Percentiles rank a stretch among this genome's conserved stretches.
Conservation (phyloP, 805 yeast species). For the Wickerhamomyces rabaulensis region DNA sequence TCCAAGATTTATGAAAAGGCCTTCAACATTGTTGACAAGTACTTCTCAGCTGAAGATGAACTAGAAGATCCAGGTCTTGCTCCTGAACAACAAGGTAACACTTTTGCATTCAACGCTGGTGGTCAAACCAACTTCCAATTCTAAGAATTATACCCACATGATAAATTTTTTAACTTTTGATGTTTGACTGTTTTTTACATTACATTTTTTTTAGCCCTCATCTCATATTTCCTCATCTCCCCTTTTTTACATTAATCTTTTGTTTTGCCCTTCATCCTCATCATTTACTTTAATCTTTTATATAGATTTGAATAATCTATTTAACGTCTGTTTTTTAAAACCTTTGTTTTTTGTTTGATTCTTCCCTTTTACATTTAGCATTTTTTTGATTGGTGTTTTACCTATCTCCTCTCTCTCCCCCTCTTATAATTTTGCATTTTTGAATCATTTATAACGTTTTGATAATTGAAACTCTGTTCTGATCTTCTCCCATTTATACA, state of each 20-base stretch:
- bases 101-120: slow-evolving; percentile 82
- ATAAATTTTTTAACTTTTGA: neutral
- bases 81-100: slow-evolving; percentile 73
- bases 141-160: slow-evolving; percentile 6
- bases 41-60: slow-evolving; percentile 79
- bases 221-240: neutral
- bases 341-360: neutral
- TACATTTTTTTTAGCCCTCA: no score
- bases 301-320: neutral
- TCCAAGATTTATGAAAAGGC: slow-evolving; percentile 92
- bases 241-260: neutral
- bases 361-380: neutral
- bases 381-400: neutral
- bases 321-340: neutral
- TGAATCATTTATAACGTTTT: no score
- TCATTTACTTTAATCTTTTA: neutral
- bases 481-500: no score
- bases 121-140: slow-evolving; percentile 34
- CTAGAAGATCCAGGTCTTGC: slow-evolving; percentile 71
- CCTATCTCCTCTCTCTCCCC: neutral
- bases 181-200: neutral
- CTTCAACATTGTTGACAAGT: slow-evolving; percentile 81
- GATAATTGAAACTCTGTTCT: no score
- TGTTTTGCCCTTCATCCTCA: neutral
- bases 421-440: neutral